A percentile compares a stretch with the other conserved stretches of the same genome.
Conservation (phyloP, 2,329 filamentous ascomycete genomes). For the Diaporthe caulivora region DNA sequence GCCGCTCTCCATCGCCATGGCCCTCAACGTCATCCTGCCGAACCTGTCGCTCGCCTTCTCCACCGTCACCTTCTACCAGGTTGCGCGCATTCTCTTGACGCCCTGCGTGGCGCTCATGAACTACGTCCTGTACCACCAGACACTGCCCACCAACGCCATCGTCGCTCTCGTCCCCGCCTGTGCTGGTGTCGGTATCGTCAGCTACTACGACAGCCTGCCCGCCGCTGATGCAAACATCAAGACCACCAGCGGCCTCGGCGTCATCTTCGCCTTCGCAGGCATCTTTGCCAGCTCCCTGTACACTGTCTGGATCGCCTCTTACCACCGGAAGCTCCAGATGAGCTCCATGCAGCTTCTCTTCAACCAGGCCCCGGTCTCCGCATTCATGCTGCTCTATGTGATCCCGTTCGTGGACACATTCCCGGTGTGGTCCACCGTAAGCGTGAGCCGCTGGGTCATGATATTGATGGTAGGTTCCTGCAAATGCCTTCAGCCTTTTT, state of each 20-base stretch:
- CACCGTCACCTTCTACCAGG: slow-evolving; percentile 77
- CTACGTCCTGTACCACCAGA: slow-evolving; percentile 69
- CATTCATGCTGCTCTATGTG: slow-evolving; percentile 72
- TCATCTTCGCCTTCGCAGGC: slow-evolving; percentile 73
- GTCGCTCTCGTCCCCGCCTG: slow-evolving; percentile 72
- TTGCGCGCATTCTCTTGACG: slow-evolving; percentile 75
- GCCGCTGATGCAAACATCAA: slow-evolving; percentile 60
- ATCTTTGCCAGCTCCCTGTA: slow-evolving; percentile 76
- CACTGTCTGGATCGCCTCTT: slow-evolving; percentile 76
- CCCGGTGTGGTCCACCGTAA: slow-evolving; percentile 66
- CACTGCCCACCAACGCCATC: slow-evolving; percentile 66
- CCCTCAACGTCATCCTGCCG: slow-evolving; percentile 76
- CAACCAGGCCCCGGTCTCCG: slow-evolving; percentile 75
- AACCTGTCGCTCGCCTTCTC: slow-evolving; percentile 77
- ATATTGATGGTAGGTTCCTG: slow-evolving; percentile 65
- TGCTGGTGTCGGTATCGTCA: slow-evolving; percentile 73
- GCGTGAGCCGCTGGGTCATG: slow-evolving; percentile 66
- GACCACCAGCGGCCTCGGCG: slow-evolving; percentile 69
- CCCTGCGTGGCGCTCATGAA: slow-evolving; percentile 76
- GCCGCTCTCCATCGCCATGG: slow-evolving; percentile 76
- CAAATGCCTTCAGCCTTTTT: not conserved
- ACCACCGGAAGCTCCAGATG: slow-evolving; percentile 74
- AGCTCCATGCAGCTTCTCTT: slow-evolving; percentile 77
- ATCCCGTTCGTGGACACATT: slow-evolving; percentile 76
- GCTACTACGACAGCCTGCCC: slow-evolving; percentile 75